These are phyloP conservation scores for Funneliformis geosporum DNA, from an alignment of 192 early-diverging fungal genomes.

Conservation along the genomic window DNA sequence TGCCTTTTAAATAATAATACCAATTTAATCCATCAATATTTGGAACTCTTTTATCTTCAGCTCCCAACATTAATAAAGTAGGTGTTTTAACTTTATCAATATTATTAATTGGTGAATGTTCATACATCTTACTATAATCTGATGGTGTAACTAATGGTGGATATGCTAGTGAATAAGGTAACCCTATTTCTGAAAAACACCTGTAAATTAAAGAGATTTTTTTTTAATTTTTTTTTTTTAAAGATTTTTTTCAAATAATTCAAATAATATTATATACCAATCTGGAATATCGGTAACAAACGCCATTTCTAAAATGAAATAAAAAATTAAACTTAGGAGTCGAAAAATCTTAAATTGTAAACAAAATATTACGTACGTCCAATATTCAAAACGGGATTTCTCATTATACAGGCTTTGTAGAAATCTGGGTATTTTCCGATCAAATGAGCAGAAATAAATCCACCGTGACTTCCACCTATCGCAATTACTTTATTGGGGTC, in stretches of 20 bases:
- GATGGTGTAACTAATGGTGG: slow-evolving; percentile 59
- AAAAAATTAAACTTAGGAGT: not conserved
- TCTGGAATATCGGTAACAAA: slow-evolving; percentile 26
- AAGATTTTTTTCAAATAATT: slow-evolving; percentile 17
- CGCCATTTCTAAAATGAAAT: not conserved
- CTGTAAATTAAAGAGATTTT: slow-evolving; percentile 72
- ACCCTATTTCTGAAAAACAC: slow-evolving; percentile 69
- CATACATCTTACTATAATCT: slow-evolving; percentile 58
- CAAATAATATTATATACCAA: not conserved
- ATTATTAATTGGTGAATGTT: slow-evolving; percentile 58
- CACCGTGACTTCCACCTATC: slow-evolving; percentile 77
- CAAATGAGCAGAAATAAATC: slow-evolving; percentile 64
- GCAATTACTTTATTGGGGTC: slow-evolving; percentile 55
- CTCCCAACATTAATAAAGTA: slow-evolving; percentile 66
- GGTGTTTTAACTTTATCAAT: slow-evolving; percentile 61
- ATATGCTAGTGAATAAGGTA: slow-evolving; percentile 50
- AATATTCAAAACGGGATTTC: slow-evolving; percentile 76
- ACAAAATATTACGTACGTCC: slow-evolving; percentile 35
- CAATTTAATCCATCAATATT: slow-evolving; percentile 58
- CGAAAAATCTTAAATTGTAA: not conserved
- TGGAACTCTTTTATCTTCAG: slow-evolving; percentile 72
- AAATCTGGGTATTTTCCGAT: slow-evolving; percentile 55
- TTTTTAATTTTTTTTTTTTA: slow-evolving; percentile 47
- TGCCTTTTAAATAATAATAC: slow-evolving; percentile 39
- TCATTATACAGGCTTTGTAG: slow-evolving; percentile 63